Evolutionary conservation across 345 rosid genomes (phyloP).

Genomic region (Linum lewisii): DNA sequence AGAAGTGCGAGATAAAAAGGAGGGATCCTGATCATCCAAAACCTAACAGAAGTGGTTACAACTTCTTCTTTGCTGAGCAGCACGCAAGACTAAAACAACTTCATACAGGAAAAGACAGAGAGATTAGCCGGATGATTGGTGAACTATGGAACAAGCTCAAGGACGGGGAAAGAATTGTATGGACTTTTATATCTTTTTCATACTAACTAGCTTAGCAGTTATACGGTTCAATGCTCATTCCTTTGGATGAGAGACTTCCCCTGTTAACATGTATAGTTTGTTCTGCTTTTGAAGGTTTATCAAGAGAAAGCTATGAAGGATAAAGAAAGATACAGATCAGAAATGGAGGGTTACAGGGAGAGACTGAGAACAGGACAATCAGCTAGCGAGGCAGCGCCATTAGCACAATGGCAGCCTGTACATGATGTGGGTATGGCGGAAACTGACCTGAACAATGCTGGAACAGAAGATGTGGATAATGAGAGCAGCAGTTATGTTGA

Average conservation of each 20-base stretch:
- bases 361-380: constrained; percentile 47
- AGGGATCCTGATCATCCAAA: constrained; percentile 96
- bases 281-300: constrained; percentile 37
- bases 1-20: constrained; percentile 77
- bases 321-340: constrained; percentile 75
- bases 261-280: neutral
- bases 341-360: constrained; percentile 83
- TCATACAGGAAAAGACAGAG: constrained; percentile 90
- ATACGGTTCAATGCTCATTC: neutral
- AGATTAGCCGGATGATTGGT: constrained; percentile 90
- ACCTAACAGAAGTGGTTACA: constrained; percentile 87
- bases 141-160: constrained; percentile 77
- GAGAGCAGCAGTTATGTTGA: constrained; percentile 35
- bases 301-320: constrained; percentile 79
- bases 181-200: too few relatives aligned
- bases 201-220: too few relatives aligned
- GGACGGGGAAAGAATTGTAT: constrained; percentile 56
- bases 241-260: neutral
- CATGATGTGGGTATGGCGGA: constrained; percentile 36
- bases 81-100: constrained; percentile 86
- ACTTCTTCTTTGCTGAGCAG: constrained; percentile 95
- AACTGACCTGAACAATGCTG: constrained; percentile 39
- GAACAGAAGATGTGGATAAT: constrained; percentile 38
- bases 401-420: constrained; percentile 60
- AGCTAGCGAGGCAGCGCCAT: constrained; percentile 54